phyloP scores from a whole-genome alignment of 768 basidiomycete genomes.

The Rhodosporidiobolus odoratus region DNA sequence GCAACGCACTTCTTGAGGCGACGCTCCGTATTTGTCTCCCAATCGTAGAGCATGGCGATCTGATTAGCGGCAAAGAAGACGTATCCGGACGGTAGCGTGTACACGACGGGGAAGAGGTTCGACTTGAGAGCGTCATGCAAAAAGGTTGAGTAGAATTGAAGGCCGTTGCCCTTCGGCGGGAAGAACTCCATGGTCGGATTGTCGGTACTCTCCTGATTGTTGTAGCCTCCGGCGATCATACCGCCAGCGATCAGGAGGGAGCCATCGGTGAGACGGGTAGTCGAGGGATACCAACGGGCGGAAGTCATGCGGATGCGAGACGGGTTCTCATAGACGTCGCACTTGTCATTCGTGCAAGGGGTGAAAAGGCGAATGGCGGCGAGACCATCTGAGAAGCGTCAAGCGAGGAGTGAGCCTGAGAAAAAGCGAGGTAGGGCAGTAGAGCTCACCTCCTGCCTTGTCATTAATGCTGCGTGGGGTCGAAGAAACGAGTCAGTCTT shows the following conservation, averaged over 20 bases:
- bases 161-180: slow-evolving; percentile 65
- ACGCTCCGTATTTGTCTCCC: slow-evolving; percentile 50
- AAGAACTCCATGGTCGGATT: slow-evolving; percentile 78
- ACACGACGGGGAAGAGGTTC: slow-evolving; percentile 57
- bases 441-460: slow-evolving; percentile 53
- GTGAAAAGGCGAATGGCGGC: slow-evolving; percentile 68
- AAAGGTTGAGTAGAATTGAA: slow-evolving; percentile 52
- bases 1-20: slow-evolving; percentile 31
- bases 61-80: slow-evolving; percentile 45
- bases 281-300: slow-evolving; percentile 47
- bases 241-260: slow-evolving; percentile 63
- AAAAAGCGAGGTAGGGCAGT: neutral
- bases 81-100: slow-evolving; percentile 55
- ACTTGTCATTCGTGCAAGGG: slow-evolving; percentile 52
- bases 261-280: slow-evolving; percentile 63
- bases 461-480: slow-evolving; percentile 50
- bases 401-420: neutral
- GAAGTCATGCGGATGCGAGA: slow-evolving; percentile 52
- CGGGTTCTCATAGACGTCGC: slow-evolving; percentile 75
- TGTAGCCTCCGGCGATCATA: slow-evolving; percentile 60
- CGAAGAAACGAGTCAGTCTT: neutral
- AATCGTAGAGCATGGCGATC: slow-evolving; percentile 57
- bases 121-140: slow-evolving; percentile 53
- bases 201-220: slow-evolving; percentile 58
- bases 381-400: slow-evolving; percentile 53